A percentile compares a stretch with the other conserved stretches of the same genome.
Evolutionary conservation across 805 yeast species (phyloP).

Genomic region (Lipomyces starkeyi): DNA sequence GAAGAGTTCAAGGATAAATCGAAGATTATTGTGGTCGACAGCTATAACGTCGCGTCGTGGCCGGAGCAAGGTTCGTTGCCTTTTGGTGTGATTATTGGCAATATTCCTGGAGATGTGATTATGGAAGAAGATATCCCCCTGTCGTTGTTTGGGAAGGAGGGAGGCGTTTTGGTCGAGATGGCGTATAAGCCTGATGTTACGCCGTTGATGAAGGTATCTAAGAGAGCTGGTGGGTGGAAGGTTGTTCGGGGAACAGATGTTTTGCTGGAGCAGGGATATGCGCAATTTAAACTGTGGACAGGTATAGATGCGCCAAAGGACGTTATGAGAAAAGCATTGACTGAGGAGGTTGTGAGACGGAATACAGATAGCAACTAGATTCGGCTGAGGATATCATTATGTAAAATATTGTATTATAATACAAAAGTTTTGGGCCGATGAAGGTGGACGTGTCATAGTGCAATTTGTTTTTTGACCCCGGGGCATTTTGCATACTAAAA

Average conservation of each 20-base stretch:
- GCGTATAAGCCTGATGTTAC: slow-evolving; percentile 92
- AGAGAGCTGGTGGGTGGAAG: slow-evolving; percentile 60
- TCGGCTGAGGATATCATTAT: neutral
- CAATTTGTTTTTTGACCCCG: too few species aligned
- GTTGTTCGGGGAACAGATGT: slow-evolving; percentile 90
- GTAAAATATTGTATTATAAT: neutral
- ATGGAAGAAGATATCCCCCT: slow-evolving; percentile 17
- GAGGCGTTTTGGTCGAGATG: slow-evolving; percentile 71
- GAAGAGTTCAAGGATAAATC: slow-evolving; percentile 58
- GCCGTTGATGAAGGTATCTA: slow-evolving; percentile 81
- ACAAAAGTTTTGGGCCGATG: neutral
- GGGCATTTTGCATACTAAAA: too few species aligned
- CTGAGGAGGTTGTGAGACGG: slow-evolving; percentile 29
- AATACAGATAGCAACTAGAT: neutral
- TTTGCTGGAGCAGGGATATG: slow-evolving; percentile 92
- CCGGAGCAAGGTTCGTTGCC: slow-evolving; percentile 9
- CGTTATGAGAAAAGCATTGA: slow-evolving; percentile 28
- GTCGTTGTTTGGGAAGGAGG: slow-evolving; percentile 15
- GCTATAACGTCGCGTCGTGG: slow-evolving; percentile 25
- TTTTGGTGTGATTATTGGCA: slow-evolving; percentile 27
- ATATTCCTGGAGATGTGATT: slow-evolving; percentile 34
- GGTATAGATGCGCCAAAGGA: slow-evolving; percentile 45
- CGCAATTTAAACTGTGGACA: slow-evolving; percentile 80
- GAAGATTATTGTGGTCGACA: slow-evolving; percentile 22
- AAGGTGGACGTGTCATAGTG: too few species aligned